A percentile compares a stretch with the other conserved stretches of the same genome.
Conservation (phyloP, 1,284 basidiomycete species). For the Rugosomyces carneus region DNA sequence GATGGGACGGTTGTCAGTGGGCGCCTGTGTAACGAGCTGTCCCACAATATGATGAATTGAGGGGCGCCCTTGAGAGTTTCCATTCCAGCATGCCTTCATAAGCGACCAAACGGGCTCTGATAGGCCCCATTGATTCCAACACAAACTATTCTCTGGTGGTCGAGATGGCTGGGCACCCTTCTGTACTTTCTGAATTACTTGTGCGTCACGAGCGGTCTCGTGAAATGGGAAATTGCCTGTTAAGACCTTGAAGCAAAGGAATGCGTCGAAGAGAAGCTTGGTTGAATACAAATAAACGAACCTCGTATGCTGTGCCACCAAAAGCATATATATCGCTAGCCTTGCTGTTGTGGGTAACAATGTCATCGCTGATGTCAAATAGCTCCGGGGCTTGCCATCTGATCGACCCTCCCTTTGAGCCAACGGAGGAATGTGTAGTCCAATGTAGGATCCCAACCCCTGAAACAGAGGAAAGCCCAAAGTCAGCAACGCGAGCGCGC, state of each 20-base stretch:
- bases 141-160: neutral
- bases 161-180: neutral
- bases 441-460: neutral
- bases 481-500: neutral
- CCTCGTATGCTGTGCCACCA: neutral
- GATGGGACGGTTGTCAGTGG: neutral
- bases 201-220: neutral
- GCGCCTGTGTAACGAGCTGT: neutral
- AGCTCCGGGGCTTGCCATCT: neutral
- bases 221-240: neutral
- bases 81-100: neutral
- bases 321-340: neutral
- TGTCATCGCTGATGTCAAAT: neutral
- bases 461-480: neutral
- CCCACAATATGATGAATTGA: neutral
- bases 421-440: neutral
- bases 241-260: neutral
- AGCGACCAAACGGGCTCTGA: neutral
- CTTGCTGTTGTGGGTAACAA: neutral
- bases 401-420: neutral
- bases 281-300: neutral
- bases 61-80: neutral
- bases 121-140: neutral
- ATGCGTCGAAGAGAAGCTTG: neutral
- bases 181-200: neutral